Conservation (phyloP, 202 grass and related monocot species). For the Cymbopogon flexuosus region DNA sequence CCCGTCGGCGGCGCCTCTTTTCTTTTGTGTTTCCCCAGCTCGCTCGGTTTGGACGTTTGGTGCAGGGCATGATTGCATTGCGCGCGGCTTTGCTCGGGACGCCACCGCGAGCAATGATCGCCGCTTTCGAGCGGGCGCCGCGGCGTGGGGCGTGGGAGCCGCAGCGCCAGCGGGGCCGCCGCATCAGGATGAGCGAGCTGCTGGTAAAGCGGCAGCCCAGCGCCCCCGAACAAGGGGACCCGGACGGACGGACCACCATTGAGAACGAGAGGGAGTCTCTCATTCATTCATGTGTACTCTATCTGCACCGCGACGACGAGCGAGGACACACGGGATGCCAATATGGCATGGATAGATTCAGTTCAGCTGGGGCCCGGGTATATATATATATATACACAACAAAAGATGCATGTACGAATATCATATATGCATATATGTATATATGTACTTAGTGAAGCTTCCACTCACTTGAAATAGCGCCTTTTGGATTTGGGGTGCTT, state of each 20-base stretch:
- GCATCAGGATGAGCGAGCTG: conserved; percentile 22
- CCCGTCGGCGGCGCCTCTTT: not conserved
- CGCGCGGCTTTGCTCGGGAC: not conserved
- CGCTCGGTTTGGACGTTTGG: not conserved
- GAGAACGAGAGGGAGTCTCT: not conserved
- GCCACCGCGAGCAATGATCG: conserved; percentile 31
- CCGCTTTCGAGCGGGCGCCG: conserved; percentile 20
- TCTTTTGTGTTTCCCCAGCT: no score
- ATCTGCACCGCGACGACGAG: not conserved
- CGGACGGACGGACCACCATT: not conserved
- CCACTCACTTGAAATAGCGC: conserved; percentile 28
- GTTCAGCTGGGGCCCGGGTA: not conserved
- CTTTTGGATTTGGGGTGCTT: not conserved
- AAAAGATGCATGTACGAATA: not conserved
- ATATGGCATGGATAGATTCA: not conserved
- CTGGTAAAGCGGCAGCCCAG: conserved; percentile 36
- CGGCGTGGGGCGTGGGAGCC: not conserved
- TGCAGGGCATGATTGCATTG: conserved; percentile 15
- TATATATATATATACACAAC: no score
- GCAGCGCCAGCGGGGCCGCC: not conserved
- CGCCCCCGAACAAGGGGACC: conserved; percentile 23
- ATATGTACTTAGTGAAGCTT: conserved; percentile 33
- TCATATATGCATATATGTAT: not conserved
- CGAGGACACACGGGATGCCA: not conserved
- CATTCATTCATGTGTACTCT: not conserved